A percentile compares a stretch with the other conserved stretches of the same genome.
Conservation (phyloP, 192 early-diverging fungal species). For the Lobulomyces angularis region DNA sequence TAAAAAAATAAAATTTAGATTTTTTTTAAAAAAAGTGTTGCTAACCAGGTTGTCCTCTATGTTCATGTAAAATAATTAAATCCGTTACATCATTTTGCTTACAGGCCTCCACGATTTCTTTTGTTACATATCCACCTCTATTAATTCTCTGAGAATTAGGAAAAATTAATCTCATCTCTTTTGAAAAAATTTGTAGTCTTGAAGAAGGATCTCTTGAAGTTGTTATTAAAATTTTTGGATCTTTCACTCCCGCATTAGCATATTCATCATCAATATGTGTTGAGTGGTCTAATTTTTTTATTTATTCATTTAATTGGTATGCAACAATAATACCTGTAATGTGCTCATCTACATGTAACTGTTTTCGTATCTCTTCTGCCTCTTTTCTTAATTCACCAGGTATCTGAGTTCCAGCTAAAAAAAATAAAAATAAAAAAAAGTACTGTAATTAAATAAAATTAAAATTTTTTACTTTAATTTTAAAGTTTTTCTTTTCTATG, state of each 20-base stretch:
- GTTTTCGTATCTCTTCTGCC: conserved; percentile 56
- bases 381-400: conserved; percentile 77
- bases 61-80: conserved; percentile 88
- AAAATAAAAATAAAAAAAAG: background rate
- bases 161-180: conserved; percentile 91
- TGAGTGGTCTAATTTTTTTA: conserved; percentile 31
- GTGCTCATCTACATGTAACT: conserved; percentile 80
- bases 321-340: conserved; percentile 42
- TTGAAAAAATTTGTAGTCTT: conserved; percentile 88
- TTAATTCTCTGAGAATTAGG: conserved; percentile 97
- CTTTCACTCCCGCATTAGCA: conserved; percentile 76
- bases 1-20: conserved; percentile 3
- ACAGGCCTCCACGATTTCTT: conserved; percentile 94
- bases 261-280: conserved; percentile 97
- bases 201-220: conserved; percentile 89
- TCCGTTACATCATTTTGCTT: conserved; percentile 88
- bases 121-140: conserved; percentile 88
- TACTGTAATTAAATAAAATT: background rate
- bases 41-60: conserved; percentile 80
- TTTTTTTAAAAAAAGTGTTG: conserved; percentile 4
- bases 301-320: background rate
- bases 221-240: conserved; percentile 94
- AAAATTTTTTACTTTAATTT: background rate
- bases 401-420: conserved; percentile 69
- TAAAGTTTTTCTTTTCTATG: background rate